Evolutionary conservation across 2,329 filamentous ascomycete species (phyloP).

Genomic region (Corinectria fuckeliana): DNA sequence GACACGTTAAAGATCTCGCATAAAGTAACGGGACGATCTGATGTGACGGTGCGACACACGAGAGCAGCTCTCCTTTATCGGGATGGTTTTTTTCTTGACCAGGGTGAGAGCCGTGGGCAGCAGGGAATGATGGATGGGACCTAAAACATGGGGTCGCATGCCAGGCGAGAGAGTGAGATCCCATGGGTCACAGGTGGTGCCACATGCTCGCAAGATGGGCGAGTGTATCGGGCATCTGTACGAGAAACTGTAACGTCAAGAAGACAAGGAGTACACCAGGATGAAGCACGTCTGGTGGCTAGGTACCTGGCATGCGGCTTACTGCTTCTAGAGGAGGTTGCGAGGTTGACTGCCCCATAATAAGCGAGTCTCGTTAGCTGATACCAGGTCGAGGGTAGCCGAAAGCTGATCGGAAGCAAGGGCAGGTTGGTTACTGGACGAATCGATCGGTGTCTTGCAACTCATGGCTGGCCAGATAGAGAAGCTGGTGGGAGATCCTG

Average conservation of each 20-base stretch:
- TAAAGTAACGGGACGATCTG: constrained; percentile 34
- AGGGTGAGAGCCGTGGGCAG: constrained; percentile 6
- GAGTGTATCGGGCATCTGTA: constrained; percentile 10
- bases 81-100: constrained; percentile 2
- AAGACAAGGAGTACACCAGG: neutral
- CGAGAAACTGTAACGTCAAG: constrained; percentile 15
- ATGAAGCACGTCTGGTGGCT: neutral
- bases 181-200: constrained; percentile 13
- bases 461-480: constrained; percentile 18
- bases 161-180: constrained; percentile 15
- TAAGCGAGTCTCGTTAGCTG: constrained; percentile 3
- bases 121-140: constrained; percentile 10
- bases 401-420: constrained; percentile 9
- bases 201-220: constrained; percentile 6
- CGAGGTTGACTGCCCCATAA: constrained; percentile 5
- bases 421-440: neutral
- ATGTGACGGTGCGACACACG: constrained; percentile 23
- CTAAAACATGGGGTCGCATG: constrained; percentile 16
- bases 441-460: constrained; percentile 5
- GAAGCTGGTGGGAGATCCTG: constrained; percentile 15
- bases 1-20: constrained; percentile 30
- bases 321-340: constrained; percentile 2
- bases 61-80: constrained; percentile 15
- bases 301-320: neutral
- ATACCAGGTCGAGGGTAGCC: neutral